Conservation (phyloP, 2,329 filamentous ascomycete species). For the Pseudogymnoascus sp. region DNA sequence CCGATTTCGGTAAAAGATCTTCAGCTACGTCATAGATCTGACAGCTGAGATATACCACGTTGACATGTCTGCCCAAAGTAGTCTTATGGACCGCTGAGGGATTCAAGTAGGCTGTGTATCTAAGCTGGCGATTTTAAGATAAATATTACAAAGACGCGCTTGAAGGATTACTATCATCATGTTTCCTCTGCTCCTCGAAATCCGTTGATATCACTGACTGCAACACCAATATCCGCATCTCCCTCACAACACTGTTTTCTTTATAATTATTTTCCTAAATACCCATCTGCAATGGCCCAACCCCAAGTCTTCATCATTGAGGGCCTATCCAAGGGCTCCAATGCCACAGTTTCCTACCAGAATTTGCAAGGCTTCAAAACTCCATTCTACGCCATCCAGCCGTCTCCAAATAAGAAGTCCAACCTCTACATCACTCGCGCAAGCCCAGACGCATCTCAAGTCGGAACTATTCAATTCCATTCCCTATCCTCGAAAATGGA, state of each 20-base stretch:
- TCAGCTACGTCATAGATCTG: neutral
- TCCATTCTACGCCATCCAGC: neutral
- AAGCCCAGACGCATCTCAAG: neutral
- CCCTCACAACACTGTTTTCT: neutral
- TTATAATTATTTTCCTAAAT: neutral
- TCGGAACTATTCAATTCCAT: neutral
- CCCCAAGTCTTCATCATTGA: neutral
- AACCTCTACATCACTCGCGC: neutral
- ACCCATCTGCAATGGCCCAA: neutral
- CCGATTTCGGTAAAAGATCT: neutral
- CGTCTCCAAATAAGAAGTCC: neutral
- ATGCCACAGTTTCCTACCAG: neutral
- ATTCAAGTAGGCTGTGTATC: neutral
- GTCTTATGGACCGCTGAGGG: neutral
- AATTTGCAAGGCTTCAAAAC: neutral
- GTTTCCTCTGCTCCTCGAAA: neutral
- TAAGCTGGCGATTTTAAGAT: neutral
- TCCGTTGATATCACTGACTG: neutral
- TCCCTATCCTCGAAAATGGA: neutral
- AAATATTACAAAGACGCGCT: neutral
- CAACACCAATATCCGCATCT: neutral
- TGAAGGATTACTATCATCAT: neutral
- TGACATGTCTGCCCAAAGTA: neutral
- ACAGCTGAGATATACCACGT: neutral
- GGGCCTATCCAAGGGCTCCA: neutral